A percentile compares a stretch with the other conserved stretches of the same genome.
Evolutionary conservation across 306 rosid species (phyloP).

Genomic region (Pyrus bretschneideri): DNA sequence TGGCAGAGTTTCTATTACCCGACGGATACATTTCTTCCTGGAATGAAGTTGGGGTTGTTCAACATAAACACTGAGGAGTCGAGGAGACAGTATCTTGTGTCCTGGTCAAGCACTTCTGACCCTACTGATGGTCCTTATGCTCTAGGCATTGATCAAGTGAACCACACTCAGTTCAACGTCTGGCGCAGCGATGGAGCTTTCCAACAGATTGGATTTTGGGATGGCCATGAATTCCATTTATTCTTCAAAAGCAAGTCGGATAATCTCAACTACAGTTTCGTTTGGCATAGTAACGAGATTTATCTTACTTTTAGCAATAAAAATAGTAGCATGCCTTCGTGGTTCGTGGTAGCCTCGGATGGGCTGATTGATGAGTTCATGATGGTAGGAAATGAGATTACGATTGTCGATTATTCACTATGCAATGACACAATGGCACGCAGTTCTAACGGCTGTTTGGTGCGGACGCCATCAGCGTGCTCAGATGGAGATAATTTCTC

Average conservation of each 20-base stretch:
- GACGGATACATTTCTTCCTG: conserved; percentile 15
- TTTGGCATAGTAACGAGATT: neutral
- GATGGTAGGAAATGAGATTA: conserved; percentile 11
- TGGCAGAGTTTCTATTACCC: conserved; percentile 21
- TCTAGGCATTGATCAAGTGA: neutral
- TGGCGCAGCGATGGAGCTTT: neutral
- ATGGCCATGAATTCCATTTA: conserved; percentile 9
- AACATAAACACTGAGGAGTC: conserved; percentile 1
- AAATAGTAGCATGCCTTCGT: neutral
- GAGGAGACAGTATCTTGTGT: neutral
- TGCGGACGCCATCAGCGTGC: neutral
- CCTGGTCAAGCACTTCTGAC: conserved; percentile 12
- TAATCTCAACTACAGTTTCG: conserved; percentile 9
- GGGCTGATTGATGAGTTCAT: conserved; percentile 13
- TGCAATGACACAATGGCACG: neutral
- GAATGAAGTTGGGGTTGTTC: conserved; percentile 17
- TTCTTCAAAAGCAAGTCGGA: neutral
- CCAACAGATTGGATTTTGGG: conserved; percentile 16
- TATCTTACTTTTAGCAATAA: conserved; percentile 17
- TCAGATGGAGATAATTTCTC: conserved; percentile 6
- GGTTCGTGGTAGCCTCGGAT: conserved; percentile 14
- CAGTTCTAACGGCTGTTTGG: neutral
- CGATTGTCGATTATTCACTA: conserved; percentile 1
- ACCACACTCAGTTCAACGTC: conserved; percentile 1
- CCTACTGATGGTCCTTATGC: neutral